Conservation (phyloP, 768 basidiomycete species). For the Boletus insuetus region DNA sequence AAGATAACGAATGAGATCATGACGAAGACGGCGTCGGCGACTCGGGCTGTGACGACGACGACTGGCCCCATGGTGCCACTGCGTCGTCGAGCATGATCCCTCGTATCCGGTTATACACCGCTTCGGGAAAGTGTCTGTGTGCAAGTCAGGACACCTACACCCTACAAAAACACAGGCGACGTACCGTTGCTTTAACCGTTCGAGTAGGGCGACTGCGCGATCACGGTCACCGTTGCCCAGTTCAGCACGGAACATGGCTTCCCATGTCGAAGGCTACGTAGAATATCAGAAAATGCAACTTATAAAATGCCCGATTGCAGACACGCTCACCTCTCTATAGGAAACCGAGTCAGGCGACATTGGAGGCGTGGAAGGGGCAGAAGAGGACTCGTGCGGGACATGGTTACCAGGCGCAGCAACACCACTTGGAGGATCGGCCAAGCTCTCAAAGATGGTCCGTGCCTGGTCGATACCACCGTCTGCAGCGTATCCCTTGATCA, state of each 20-base stretch:
- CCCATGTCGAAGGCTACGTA: slow-evolving; percentile 83
- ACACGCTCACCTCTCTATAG: slow-evolving; percentile 27
- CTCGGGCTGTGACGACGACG: slow-evolving; percentile 12
- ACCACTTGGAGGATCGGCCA: slow-evolving; percentile 78
- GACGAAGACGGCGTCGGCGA: background rate
- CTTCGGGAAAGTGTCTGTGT: slow-evolving; percentile 63
- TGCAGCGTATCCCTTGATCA: slow-evolving; percentile 62
- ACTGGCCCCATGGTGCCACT: slow-evolving; percentile 42
- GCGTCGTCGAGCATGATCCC: slow-evolving; percentile 77
- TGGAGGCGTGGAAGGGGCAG: slow-evolving; percentile 30
- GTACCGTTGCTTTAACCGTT: slow-evolving; percentile 70
- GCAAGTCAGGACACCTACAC: background rate
- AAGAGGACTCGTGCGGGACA: slow-evolving; percentile 53
- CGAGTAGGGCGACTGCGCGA: slow-evolving; percentile 64
- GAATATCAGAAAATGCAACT: background rate
- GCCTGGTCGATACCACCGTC: slow-evolving; percentile 69
- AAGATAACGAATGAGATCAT: background rate
- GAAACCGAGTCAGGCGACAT: slow-evolving; percentile 41
- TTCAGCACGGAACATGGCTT: slow-evolving; percentile 93
- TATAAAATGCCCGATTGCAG: background rate
- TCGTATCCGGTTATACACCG: slow-evolving; percentile 75
- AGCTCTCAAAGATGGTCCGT: slow-evolving; percentile 71
- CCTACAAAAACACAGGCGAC: slow-evolving; percentile 1
- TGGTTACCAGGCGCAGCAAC: slow-evolving; percentile 91
- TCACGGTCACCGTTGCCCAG: slow-evolving; percentile 73